A percentile compares a stretch with the other conserved stretches of the same genome.
phyloP scores from a whole-genome alignment of 495 filamentous ascomycete genomes.

The Lindgomyces ingoldianus region DNA sequence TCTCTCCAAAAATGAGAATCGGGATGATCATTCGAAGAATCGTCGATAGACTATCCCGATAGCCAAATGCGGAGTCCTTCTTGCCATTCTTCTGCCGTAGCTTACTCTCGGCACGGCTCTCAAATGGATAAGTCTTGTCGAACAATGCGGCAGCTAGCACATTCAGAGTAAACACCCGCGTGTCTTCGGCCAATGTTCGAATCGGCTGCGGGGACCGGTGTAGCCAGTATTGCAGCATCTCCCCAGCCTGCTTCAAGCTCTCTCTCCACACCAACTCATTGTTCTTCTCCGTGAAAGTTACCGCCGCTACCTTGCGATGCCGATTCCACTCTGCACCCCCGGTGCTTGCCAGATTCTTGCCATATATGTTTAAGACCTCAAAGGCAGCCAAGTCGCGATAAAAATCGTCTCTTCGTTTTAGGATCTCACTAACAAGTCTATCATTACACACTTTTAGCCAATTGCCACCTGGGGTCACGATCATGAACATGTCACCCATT shows the following conservation, averaged over 20 bases:
- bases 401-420: conserved; percentile 48
- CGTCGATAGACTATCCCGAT: conserved; percentile 22
- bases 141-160: conserved; percentile 51
- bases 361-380: conserved; percentile 51
- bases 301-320: conserved; percentile 49
- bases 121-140: conserved; percentile 47
- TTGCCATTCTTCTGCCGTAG: not conserved
- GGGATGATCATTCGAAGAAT: conserved; percentile 21
- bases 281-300: conserved; percentile 54
- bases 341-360: conserved; percentile 49
- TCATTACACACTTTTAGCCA: conserved; percentile 50
- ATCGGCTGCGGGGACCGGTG: conserved; percentile 25
- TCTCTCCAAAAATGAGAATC: conserved; percentile 23
- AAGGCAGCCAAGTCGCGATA: conserved; percentile 45
- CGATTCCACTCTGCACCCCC: conserved; percentile 51
- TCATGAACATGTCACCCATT: conserved; percentile 48
- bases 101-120: conserved; percentile 27
- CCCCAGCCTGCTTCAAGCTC: conserved; percentile 36
- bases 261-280: conserved; percentile 52
- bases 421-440: conserved; percentile 44
- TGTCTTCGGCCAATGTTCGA: conserved; percentile 43
- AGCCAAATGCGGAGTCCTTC: conserved; percentile 11
- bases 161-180: conserved; percentile 50
- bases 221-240: conserved; percentile 47
- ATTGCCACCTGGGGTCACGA: conserved; percentile 49